Percentiles rank a stretch among this genome's conserved stretches.
Conservation (phyloP, 805 yeast species). For the Saccharomyces paradoxus region DNA sequence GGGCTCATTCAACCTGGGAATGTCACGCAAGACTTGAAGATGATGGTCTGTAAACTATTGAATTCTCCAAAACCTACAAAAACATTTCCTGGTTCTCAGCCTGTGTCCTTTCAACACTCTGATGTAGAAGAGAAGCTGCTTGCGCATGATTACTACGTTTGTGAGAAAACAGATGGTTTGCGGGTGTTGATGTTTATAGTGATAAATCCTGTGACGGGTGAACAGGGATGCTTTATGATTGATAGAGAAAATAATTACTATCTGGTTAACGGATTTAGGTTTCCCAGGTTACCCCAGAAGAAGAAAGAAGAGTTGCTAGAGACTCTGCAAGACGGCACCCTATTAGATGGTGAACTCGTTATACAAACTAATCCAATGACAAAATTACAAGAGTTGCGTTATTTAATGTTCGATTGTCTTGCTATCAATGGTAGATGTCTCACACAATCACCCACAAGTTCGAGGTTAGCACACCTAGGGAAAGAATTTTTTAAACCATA, state of each 20-base stretch:
- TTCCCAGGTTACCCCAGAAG: constrained; percentile 47
- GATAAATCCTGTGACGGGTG: constrained; percentile 56
- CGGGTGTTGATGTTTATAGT: constrained; percentile 69
- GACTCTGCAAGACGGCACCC: constrained; percentile 74
- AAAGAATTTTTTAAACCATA: constrained; percentile 79
- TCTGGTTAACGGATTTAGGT: constrained; percentile 74
- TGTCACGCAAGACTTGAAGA: constrained; percentile 58
- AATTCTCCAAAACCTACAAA: constrained; percentile 42
- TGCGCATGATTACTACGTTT: constrained; percentile 78
- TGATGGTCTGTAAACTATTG: constrained; percentile 56
- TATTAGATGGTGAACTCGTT: constrained; percentile 92
- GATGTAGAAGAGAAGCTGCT: constrained; percentile 59
- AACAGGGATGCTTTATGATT: constrained; percentile 82
- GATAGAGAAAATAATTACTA: constrained; percentile 85
- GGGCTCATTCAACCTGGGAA: constrained; percentile 71
- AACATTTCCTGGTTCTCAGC: constrained; percentile 87
- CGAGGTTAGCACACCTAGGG: constrained; percentile 79
- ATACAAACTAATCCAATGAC: constrained; percentile 50
- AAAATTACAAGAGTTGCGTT: constrained; percentile 59
- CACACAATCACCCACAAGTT: constrained; percentile 62
- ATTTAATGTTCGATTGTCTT: constrained; percentile 83
- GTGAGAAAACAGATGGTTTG: constrained; percentile 93
- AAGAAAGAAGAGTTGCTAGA: constrained; percentile 27
- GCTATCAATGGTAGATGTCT: constrained; percentile 71
- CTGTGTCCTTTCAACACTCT: constrained; percentile 74